Conservation (phyloP, 352 stramenopile species). For the Pythium sp. region DNA sequence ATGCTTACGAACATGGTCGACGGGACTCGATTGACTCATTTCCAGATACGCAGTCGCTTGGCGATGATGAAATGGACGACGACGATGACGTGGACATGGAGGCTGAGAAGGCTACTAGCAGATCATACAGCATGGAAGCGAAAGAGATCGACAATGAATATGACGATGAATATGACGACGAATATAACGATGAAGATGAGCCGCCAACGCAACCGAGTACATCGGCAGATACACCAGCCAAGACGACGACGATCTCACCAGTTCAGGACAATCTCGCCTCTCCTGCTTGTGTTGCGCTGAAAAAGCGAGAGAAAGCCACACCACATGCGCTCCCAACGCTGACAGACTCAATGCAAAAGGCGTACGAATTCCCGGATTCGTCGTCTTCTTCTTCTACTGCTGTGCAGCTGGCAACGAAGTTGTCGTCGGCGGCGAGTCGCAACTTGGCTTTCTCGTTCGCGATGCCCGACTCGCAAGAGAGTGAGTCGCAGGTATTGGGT, state of each 20-base stretch:
- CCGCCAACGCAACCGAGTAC: constrained; percentile 40
- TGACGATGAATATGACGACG: constrained; percentile 32
- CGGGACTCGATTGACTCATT: constrained; percentile 29
- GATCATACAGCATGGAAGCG: neutral
- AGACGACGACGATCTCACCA: constrained; percentile 2
- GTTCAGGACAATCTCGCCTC: constrained; percentile 9
- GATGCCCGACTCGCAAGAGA: constrained; percentile 56
- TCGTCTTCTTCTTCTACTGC: constrained; percentile 14
- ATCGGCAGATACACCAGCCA: neutral
- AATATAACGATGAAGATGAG: constrained; percentile 32
- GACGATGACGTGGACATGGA: constrained; percentile 10
- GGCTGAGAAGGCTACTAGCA: neutral
- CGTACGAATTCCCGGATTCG: constrained; percentile 24
- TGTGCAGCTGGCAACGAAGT: constrained; percentile 1
- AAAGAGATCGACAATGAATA: neutral
- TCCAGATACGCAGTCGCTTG: constrained; percentile 48
- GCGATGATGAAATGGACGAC: constrained; percentile 26
- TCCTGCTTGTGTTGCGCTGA: constrained; percentile 20
- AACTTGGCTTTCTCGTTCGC: constrained; percentile 69
- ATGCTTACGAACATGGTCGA: constrained; percentile 20
- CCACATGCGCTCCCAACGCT: constrained; percentile 3
- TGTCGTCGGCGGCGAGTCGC: constrained; percentile 34
- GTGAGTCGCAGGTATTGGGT: constrained; percentile 33
- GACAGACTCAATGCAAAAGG: constrained; percentile 36
- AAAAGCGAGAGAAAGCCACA: constrained; percentile 28